Base-by-base conservation (phyloP, 225 moss, liverwort and hornwort genomes). In the Marchantia paleacea region DNA sequence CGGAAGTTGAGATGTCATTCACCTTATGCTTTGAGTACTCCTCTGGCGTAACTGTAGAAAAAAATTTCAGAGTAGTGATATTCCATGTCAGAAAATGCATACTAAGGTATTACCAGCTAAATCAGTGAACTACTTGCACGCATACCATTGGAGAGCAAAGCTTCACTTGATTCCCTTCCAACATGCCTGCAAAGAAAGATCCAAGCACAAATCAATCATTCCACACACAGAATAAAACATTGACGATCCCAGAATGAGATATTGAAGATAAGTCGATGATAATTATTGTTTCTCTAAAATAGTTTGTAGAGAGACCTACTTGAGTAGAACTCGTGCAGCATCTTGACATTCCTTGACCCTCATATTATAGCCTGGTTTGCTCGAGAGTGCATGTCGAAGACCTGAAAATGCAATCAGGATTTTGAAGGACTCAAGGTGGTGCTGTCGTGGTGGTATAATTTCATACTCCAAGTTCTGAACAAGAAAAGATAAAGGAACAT, bases 331-430 rank as follows among this genome's bases (percentile, higher is more conserved):
- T 80, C 76, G 85, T 63, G 99, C 95, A 76, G 99, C 95, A 78
- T 89, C 89, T 82, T 87, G 92, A 82, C 99, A 99, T 67, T 99
- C 99, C 53, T 81, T 74, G 66, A 99, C 99, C 80, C 95, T 86
- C 82, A 86, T 81, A 72, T 99, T 99, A 78, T 92, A 99, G 29
- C 95, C 99, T 52, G 95, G 91, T 84, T 90, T 99, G 87, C 87
- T 87, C 4, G 95, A 89, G 71, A 99, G 88, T 74, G 99, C 95
- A 87, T 95, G 91, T 52, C 91, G 92, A 47, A 99, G 91, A 64
- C 99, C 99, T 79, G 99, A 99, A 86, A 99, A 99, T 70, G 99
- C 99, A 22, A 99, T 88, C 72, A 99, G 86, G 79, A 99, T 92
- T 80, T 92, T 99, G 87, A 90, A 95, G 19, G 79, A 79, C 7